phyloP scores from a whole-genome alignment of 495 filamentous ascomycete genomes.

The Podospora fimiseda region DNA sequence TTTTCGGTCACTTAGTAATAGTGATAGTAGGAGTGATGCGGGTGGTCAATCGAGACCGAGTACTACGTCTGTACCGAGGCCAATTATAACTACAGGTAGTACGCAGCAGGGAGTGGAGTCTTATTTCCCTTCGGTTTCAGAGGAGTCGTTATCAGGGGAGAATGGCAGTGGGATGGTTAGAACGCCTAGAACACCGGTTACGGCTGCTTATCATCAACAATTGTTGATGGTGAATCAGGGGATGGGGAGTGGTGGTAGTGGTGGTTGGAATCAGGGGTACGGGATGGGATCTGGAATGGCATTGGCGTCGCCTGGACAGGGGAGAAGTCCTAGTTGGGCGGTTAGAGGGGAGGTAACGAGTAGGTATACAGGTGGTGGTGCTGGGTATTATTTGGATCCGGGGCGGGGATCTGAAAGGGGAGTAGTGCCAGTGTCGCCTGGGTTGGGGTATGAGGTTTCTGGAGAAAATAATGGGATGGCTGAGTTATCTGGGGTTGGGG shows the following conservation, averaged over 20 bases:
- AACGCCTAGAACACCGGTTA: neutral
- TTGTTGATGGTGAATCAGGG: neutral
- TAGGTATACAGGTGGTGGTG: neutral
- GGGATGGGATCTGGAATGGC: neutral
- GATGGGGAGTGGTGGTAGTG: neutral
- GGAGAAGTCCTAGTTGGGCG: neutral
- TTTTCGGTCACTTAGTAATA: neutral
- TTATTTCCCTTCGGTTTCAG: neutral
- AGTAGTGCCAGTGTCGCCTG: neutral
- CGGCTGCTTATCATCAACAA: conserved; percentile 6
- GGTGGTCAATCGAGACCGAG: neutral
- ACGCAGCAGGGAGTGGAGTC: neutral
- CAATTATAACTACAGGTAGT: neutral
- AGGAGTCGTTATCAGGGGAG: neutral
- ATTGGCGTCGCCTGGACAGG: too few species aligned
- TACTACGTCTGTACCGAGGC: neutral
- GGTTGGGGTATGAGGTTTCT: neutral
- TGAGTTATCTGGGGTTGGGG: neutral
- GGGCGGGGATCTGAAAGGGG: too few species aligned
- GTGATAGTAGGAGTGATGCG: neutral
- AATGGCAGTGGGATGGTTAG: neutral
- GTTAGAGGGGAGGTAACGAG: neutral
- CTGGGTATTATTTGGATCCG: too few species aligned
- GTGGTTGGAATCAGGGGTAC: neutral
- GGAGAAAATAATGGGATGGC: neutral